Base-by-base conservation (phyloP, 305 asterid genomes). In the Fraxinus velutina region DNA sequence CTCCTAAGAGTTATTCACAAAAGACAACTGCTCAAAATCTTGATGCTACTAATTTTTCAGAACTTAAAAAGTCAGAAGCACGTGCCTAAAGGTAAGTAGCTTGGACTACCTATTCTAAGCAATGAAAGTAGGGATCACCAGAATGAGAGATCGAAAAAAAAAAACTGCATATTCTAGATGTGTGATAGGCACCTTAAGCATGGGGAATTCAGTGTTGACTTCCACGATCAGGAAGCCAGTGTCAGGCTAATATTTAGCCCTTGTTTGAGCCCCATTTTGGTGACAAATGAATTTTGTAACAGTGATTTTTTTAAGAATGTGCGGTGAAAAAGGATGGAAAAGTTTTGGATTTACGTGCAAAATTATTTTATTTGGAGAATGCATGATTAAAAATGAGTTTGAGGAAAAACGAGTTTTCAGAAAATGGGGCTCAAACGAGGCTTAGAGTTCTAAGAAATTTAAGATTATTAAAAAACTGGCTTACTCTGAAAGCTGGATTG, bases 401-500 rank as follows among this genome's bases (percentile, higher is more conserved):
- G 15, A 9, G 50, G 50, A 9, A 39, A 39, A 39, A 39, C 50
- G 50, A 39, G 50, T 39, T 39, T 39, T 9, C 0, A 9, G 50
- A 39, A 39, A 39, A 39, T 39, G 50, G 4, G 50, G 50, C 50
- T 39, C 50, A 39, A 39, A 39, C 50, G 2, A 12, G 50, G 50
- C 50, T 39, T 39, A 75, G 33, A 75, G 4, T 74, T 68, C 47
- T 76, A 34, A 7, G 71, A 75, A 47, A 32, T 73, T 36, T 13
- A 42, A 42, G 42, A 80, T 17, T 30, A 62, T 29, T 12, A 44
- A 71, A 70, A 42, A 50, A 39, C 33, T 39, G 30, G 73, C 96
- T 89, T 88, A 96, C 99, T 84, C 97, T 91, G 79, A 96, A 90
- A 82, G 98, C 99, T 73, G 99, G 99, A 89, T 96, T 96, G 21